These are phyloP conservation scores for Lactuca sativa DNA, from an alignment of 129 eudicot genomes.

Conservation along the genomic window DNA sequence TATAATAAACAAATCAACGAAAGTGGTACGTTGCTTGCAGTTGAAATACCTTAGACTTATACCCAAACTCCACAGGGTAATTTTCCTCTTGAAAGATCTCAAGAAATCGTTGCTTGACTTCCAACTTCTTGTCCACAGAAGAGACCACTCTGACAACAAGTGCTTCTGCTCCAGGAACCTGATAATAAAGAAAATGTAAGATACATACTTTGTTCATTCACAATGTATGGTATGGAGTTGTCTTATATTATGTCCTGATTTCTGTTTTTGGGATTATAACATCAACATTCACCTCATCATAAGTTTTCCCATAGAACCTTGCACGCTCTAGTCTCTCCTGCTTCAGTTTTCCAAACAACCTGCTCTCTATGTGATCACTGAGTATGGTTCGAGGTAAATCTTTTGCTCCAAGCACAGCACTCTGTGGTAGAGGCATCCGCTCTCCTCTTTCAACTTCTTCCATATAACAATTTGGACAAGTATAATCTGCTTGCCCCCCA, in stretches of 20 bases:
- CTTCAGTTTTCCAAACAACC: conserved; percentile 59
- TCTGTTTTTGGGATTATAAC: background rate
- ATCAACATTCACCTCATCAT: conserved; percentile 92
- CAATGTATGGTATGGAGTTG: background rate
- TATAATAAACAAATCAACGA: background rate
- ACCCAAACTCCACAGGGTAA: conserved; percentile 78
- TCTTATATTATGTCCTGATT: background rate
- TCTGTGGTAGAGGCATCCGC: no score
- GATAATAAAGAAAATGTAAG: conserved; percentile 15
- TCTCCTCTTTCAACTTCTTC: no score
- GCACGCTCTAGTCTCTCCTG: conserved; percentile 88
- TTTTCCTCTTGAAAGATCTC: conserved; percentile 85
- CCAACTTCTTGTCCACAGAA: no score
- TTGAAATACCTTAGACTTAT: conserved; percentile 79
- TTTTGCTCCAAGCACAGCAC: no score
- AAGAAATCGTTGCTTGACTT: no score
- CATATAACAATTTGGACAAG: no score
- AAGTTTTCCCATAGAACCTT: conserved; percentile 60
- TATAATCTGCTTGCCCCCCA: conserved; percentile 93
- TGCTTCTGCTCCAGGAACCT: no score
- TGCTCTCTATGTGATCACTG: conserved; percentile 86
- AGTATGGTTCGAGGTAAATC: no score
- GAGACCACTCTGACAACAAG: no score
- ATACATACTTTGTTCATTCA: background rate
- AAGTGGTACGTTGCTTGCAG: no score